These are phyloP conservation scores for Phlyctochytrium arcticum DNA, from an alignment of 192 early-diverging fungal genomes.

Conservation along the genomic window DNA sequence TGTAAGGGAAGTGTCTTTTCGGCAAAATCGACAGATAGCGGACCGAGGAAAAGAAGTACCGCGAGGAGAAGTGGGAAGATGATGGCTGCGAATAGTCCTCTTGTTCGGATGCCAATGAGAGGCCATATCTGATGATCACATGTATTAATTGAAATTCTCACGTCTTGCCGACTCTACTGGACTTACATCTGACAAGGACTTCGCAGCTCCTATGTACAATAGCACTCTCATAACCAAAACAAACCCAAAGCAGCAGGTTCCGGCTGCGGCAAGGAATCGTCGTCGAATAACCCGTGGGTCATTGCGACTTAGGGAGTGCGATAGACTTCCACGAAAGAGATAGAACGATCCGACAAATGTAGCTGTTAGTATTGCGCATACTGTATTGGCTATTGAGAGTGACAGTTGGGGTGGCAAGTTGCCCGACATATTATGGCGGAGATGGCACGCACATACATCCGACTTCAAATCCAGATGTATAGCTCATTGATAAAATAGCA, in stretches of 20 bases:
- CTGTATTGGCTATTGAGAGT: too few relatives aligned
- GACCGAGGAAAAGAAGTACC: slow-evolving; percentile 51
- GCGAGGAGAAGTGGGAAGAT: slow-evolving; percentile 31
- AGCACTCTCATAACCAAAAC: background rate
- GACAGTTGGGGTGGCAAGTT: too few relatives aligned
- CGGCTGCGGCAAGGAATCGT: slow-evolving; percentile 44
- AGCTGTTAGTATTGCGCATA: slow-evolving; percentile 44
- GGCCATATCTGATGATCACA: background rate
- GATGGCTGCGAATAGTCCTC: background rate
- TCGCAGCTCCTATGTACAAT: background rate
- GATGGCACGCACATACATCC: too few relatives aligned
- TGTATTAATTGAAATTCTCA: too few relatives aligned
- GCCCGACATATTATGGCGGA: too few relatives aligned
- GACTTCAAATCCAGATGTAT: too few relatives aligned
- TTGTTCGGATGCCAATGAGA: background rate
- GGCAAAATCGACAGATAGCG: background rate
- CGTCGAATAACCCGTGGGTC: slow-evolving; percentile 51
- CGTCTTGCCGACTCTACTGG: too few relatives aligned
- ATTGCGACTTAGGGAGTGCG: slow-evolving; percentile 30
- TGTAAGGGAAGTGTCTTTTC: background rate
- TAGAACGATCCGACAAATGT: slow-evolving; percentile 59
- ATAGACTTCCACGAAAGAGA: slow-evolving; percentile 29
- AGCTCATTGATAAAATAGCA: too few relatives aligned
- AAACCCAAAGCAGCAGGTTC: slow-evolving; percentile 33
- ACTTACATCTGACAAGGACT: background rate